Evolutionary conservation across 225 moss, liverwort and hornwort genomes (phyloP).

Genomic region (Ulota crispa): DNA sequence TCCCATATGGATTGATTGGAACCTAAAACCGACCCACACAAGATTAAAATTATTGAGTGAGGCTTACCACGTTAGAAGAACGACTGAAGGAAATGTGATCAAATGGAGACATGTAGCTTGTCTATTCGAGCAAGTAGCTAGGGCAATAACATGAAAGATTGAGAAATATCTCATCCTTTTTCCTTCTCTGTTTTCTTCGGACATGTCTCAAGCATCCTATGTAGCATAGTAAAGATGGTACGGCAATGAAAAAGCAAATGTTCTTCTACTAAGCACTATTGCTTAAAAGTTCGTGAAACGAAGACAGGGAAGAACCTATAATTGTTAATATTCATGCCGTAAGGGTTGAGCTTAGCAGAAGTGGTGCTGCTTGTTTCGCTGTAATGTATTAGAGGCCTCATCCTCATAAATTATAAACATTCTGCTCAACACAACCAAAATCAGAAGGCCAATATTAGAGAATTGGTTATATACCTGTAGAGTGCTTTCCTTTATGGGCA

Average conservation of each 20-base stretch:
- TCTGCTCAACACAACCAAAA: background rate
- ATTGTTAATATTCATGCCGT: background rate
- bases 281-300: background rate
- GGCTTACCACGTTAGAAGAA: background rate
- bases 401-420: background rate
- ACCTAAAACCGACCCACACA: conserved; percentile 38
- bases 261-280: background rate
- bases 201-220: background rate
- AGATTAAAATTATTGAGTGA: background rate
- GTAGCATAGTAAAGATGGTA: background rate
- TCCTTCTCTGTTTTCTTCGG: no score
- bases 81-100: background rate
- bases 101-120: background rate
- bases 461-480: conserved; percentile 47
- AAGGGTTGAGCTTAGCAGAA: background rate
- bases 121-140: background rate
- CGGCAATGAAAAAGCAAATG: background rate
- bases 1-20: conserved; percentile 95
- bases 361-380: background rate
- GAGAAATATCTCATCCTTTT: background rate
- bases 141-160: background rate
- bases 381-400: background rate
- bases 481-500: conserved; percentile 88
- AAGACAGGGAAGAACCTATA: background rate
- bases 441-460: background rate